phyloP scores from a whole-genome alignment of 2,329 filamentous ascomycete species.

The Pseudocercospora macadamiae region DNA sequence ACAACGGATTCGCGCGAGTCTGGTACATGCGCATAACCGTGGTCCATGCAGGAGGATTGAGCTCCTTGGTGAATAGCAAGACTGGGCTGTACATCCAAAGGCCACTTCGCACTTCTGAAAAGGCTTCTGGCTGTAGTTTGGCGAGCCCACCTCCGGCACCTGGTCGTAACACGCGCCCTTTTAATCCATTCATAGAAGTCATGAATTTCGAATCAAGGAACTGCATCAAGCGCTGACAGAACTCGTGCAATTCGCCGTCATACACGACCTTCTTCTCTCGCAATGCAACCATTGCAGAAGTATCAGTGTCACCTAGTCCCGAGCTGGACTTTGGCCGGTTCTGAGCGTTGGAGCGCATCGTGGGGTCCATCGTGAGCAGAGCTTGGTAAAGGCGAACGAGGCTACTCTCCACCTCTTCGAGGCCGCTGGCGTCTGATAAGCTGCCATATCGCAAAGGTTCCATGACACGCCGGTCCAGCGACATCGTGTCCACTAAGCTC shows the following conservation, averaged over 20 bases:
- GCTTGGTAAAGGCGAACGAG: slow-evolving; percentile 86
- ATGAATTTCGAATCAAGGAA: slow-evolving; percentile 84
- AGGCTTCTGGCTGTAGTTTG: slow-evolving; percentile 67
- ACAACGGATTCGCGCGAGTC: slow-evolving; percentile 72
- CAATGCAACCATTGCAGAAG: slow-evolving; percentile 86
- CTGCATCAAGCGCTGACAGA: slow-evolving; percentile 77
- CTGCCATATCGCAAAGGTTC: slow-evolving; percentile 73
- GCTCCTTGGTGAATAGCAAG: slow-evolving; percentile 84
- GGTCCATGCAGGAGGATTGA: slow-evolving; percentile 81
- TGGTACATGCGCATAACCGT: slow-evolving; percentile 79
- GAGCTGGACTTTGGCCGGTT: slow-evolving; percentile 48
- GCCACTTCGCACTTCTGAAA: slow-evolving; percentile 70
- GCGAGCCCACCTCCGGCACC: slow-evolving; percentile 44
- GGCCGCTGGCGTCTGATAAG: slow-evolving; percentile 68
- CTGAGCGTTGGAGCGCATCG: slow-evolving; percentile 60
- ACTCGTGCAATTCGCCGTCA: slow-evolving; percentile 71
- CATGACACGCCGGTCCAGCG: slow-evolving; percentile 77
- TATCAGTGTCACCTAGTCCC: slow-evolving; percentile 69
- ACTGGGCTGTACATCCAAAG: slow-evolving; percentile 89
- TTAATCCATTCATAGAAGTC: slow-evolving; percentile 64
- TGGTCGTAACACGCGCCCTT: slow-evolving; percentile 39
- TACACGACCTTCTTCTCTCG: slow-evolving; percentile 95
- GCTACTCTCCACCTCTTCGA: slow-evolving; percentile 76
- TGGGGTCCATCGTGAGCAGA: slow-evolving; percentile 89
- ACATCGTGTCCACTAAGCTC: slow-evolving; percentile 85